These are phyloP conservation scores for Euphorbia corollata DNA, from an alignment of 441 rosid species.

Conservation along the genomic window DNA sequence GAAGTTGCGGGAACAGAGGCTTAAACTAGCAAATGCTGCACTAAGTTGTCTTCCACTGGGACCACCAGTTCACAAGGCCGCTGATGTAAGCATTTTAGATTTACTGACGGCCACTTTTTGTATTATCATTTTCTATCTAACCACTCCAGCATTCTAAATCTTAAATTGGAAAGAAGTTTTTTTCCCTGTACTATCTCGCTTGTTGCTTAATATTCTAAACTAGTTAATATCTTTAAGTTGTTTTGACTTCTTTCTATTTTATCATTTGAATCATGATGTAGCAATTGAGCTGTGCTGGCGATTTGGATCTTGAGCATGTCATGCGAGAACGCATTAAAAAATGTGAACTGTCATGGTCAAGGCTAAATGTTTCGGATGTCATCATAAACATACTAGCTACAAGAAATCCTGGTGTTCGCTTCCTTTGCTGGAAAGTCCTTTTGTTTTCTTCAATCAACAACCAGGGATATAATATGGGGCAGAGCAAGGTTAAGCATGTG, in stretches of 20 bases:
- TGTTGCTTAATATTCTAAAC: slow-evolving; percentile 8
- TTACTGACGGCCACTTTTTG: slow-evolving; percentile 1
- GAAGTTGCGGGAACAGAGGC: slow-evolving; percentile 61
- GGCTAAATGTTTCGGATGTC: slow-evolving; percentile 77
- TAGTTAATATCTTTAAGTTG: slow-evolving; percentile 13
- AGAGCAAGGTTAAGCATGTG: slow-evolving; percentile 29
- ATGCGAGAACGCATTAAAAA: slow-evolving; percentile 57
- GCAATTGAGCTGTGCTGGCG: slow-evolving; percentile 35
- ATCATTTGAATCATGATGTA: slow-evolving; percentile 23
- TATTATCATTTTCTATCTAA: slow-evolving; percentile 3
- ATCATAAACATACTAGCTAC: slow-evolving; percentile 35
- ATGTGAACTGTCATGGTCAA: slow-evolving; percentile 65
- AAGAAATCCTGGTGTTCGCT: slow-evolving; percentile 58
- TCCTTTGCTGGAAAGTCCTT: slow-evolving; percentile 79
- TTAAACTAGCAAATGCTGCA: slow-evolving; percentile 64
- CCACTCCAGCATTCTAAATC: background rate
- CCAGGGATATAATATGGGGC: slow-evolving; percentile 26
- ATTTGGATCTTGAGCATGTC: slow-evolving; percentile 62
- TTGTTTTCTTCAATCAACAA: slow-evolving; percentile 42
- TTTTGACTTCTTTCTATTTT: slow-evolving; percentile 1
- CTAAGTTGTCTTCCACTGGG: slow-evolving; percentile 67
- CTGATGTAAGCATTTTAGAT: slow-evolving; percentile 45
- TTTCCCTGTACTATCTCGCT: background rate
- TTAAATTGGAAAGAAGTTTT: background rate
- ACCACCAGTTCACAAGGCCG: slow-evolving; percentile 51